Percentiles rank a stretch among this genome's conserved stretches.
phyloP scores from a whole-genome alignment of 78 protist genomes.

The Goniomonas avonlea region DNA sequence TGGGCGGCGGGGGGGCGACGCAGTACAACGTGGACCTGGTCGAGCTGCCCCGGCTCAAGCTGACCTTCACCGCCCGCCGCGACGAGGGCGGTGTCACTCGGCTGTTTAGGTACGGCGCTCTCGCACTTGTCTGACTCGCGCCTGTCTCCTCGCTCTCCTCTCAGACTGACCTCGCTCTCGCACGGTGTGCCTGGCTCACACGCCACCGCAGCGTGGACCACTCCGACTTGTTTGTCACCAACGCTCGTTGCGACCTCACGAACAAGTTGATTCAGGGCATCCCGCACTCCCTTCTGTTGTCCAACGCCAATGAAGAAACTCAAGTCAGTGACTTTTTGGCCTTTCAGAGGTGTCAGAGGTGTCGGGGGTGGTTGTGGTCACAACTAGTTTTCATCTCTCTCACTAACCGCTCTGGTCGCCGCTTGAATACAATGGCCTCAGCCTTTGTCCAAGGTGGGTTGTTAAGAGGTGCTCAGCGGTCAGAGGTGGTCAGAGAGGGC shows the following conservation, averaged over 20 bases:
- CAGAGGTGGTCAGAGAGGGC: not conserved
- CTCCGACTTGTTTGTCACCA: conserved; percentile 20
- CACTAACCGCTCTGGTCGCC: too few relatives aligned
- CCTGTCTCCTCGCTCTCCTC: too few relatives aligned
- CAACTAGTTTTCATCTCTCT: too few relatives aligned
- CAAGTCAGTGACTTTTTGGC: too few relatives aligned
- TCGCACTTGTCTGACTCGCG: too few relatives aligned
- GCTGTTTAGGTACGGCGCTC: not conserved
- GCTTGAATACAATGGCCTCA: too few relatives aligned
- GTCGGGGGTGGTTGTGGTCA: too few relatives aligned
- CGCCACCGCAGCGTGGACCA: conserved; percentile 35
- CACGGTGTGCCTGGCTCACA: not conserved
- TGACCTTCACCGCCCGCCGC: conserved; percentile 3
- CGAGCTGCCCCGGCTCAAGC: conserved; percentile 53
- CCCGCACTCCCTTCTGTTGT: conserved; percentile 36
- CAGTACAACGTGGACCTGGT: not conserved
- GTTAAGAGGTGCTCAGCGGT: too few relatives aligned
- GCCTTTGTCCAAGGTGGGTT: too few relatives aligned
- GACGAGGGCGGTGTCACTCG: not conserved
- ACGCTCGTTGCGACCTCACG: not conserved
- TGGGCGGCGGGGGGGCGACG: not conserved
- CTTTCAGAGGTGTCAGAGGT: too few relatives aligned
- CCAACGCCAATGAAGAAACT: too few relatives aligned
- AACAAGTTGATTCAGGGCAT: conserved; percentile 18
- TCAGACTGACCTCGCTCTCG: not conserved